Base-by-base conservation (phyloP, 352 stramenopile genomes). In the Thraustochytrium striatum region DNA sequence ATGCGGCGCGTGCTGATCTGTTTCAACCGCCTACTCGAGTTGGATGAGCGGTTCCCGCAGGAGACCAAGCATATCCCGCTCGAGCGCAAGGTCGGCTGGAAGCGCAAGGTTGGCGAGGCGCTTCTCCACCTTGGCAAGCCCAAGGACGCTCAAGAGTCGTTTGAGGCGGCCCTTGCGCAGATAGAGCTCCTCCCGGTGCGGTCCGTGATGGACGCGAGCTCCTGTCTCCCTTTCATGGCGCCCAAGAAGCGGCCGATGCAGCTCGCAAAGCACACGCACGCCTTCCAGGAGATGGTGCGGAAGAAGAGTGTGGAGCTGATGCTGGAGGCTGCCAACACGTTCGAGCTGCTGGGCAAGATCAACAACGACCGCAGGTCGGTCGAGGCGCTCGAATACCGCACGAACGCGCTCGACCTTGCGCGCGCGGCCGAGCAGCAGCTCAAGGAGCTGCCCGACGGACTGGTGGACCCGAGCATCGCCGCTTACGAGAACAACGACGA, bases 1-100 rank as follows among this genome's bases (percentile, higher is more conserved):
- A 65, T 75, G 65, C 65, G 68, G 52, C 65, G 68, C 16, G 65
- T 75, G 28, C 47, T 75, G 8, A 50, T 75, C 5, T 75, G 65
- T 32, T 75, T 70, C 65, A 55, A 39, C 16, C 65, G 65, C 8
- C 65, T 75, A n/a, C 43, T 75, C 52, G 65, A 75, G 21, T n/a
- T 75, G 25, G 65, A 75, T 25, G 13, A 7, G 44, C 44, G 39
- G 5, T 39, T 21, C 5, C 65, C 41, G 1, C 21, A 65, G 28
- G 65, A 61, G 21, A 75, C 65, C 8, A 11, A 28, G 9, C 3
- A 28, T 25, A 75, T 75, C 30, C 41, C 65, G n/a, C 47, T 75
- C 5, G 39, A 25, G 21, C 65, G 41, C 52, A 75, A 75, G 65
- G 52, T 75, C 21, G 65, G 65, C 19, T 75, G 65, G 65, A 75